A percentile compares a stretch with the other conserved stretches of the same genome.
Conservation (phyloP, 1,139 yeast genomes). For the Magnusiomyces clavatus region DNA sequence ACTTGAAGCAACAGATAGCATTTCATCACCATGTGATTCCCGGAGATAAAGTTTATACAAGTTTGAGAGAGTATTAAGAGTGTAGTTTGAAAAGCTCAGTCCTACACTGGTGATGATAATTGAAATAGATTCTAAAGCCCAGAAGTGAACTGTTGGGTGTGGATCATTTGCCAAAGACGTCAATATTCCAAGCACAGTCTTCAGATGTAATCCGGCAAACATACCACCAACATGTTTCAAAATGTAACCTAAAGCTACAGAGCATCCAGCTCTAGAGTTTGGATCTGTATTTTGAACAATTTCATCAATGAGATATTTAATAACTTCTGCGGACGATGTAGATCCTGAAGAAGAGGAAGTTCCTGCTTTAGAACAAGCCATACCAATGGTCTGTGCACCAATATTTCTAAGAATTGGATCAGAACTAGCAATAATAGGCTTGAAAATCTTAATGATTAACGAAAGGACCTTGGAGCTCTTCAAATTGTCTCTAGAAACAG, state of each 20-base stretch:
- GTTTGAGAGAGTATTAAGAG: conserved; percentile 40
- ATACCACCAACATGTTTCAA: conserved; percentile 43
- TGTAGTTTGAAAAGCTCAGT: conserved; percentile 38
- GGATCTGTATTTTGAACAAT: conserved; percentile 60
- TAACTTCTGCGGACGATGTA: conserved; percentile 37
- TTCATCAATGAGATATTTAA: conserved; percentile 49
- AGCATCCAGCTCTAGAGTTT: conserved; percentile 53
- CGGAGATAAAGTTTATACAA: conserved; percentile 42
- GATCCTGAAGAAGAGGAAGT: conserved; percentile 17
- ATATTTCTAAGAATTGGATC: conserved; percentile 35
- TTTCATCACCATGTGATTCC: conserved; percentile 49
- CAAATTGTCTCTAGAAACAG: conserved; percentile 15
- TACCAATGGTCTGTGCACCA: conserved; percentile 64
- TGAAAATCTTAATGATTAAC: conserved; percentile 52
- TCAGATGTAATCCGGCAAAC: conserved; percentile 33
- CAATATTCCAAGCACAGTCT: conserved; percentile 47
- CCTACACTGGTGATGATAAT: conserved; percentile 50
- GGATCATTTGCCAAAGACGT: conserved; percentile 66
- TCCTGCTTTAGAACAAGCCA: conserved; percentile 42
- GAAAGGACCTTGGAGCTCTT: conserved; percentile 33
- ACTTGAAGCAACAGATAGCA: conserved; percentile 37
- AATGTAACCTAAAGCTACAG: conserved; percentile 54
- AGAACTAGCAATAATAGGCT: conserved; percentile 36
- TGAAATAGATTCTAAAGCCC: conserved; percentile 56
- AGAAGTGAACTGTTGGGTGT: conserved; percentile 73